Evolutionary conservation across 345 rosid genomes (phyloP).

Genomic region (Brassica rapa): DNA sequence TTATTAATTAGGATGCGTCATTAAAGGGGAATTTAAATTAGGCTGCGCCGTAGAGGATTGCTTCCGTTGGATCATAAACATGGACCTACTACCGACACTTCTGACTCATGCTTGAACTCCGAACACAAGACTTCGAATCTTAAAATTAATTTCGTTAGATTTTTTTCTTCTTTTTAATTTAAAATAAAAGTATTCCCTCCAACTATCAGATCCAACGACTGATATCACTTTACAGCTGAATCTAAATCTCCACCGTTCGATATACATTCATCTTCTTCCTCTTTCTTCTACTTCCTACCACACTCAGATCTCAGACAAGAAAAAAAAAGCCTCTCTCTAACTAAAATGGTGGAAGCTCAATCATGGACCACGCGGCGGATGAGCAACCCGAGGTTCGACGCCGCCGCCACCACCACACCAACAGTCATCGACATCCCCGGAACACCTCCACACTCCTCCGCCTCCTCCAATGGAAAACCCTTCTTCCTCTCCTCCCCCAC

Average conservation of each 20-base stretch:
- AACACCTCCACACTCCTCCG: slow-evolving; percentile 63
- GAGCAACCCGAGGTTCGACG: slow-evolving; percentile 87
- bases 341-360: slow-evolving; percentile 88
- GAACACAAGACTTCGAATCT: slow-evolving; percentile 42
- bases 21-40: background rate
- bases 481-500: slow-evolving; percentile 38
- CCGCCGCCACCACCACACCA: slow-evolving; percentile 43
- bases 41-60: slow-evolving; percentile 36
- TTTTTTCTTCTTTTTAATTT: background rate
- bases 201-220: slow-evolving; percentile 53
- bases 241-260: slow-evolving; percentile 63
- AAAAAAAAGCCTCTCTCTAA: slow-evolving; percentile 10
- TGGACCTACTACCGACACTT: slow-evolving; percentile 48
- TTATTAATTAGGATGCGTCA: background rate
- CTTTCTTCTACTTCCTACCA: background rate
- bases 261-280: slow-evolving; percentile 38
- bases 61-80: slow-evolving; percentile 32
- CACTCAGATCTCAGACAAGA: slow-evolving; percentile 49
- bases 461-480: slow-evolving; percentile 41
- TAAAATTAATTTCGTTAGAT: slow-evolving; percentile 18
- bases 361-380: slow-evolving; percentile 98
- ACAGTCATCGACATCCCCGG: slow-evolving; percentile 76
- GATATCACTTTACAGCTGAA: slow-evolving; percentile 35
- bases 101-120: slow-evolving; percentile 39
- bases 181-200: slow-evolving; percentile 35